Percentiles rank a stretch among this genome's conserved stretches.
phyloP scores from a whole-genome alignment of 139 green algal genomes.

The Coccomyxa sp. region DNA sequence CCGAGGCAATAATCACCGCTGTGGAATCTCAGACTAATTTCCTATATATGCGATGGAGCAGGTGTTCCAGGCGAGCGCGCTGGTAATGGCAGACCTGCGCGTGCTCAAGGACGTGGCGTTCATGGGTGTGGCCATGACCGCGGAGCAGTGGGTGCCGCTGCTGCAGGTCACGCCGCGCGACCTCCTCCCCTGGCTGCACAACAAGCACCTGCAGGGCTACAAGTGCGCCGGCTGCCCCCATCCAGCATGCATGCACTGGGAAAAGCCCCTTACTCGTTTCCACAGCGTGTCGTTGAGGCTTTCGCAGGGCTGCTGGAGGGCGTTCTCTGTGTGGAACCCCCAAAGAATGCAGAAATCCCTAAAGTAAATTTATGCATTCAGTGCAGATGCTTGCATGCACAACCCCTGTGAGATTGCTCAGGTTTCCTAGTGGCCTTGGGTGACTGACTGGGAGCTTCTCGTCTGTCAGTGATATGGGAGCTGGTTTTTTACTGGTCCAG shows the following conservation, averaged over 20 bases:
- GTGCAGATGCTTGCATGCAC: no score
- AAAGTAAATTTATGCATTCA: no score
- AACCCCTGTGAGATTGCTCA: no score
- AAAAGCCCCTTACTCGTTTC: no score
- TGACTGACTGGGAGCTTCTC: no score
- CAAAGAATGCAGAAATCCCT: no score
- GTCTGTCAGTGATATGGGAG: background rate
- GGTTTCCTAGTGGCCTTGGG: no score
- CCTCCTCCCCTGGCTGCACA: conserved; percentile 65
- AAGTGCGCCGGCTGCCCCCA: background rate
- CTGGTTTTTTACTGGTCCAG: background rate
- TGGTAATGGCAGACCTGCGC: conserved; percentile 73
- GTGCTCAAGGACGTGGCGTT: conserved; percentile 61
- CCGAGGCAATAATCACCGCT: no score
- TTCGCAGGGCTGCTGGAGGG: no score
- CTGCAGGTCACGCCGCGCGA: conserved; percentile 42
- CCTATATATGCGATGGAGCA: background rate
- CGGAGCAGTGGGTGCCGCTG: conserved; percentile 83
- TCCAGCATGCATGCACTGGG: background rate
- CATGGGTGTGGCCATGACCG: conserved; percentile 74
- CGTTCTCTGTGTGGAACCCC: no score
- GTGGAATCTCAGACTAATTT: no score
- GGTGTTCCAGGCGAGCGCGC: conserved; percentile 13
- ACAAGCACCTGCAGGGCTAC: conserved; percentile 58
- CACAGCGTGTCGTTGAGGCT: no score